Base-by-base conservation (phyloP, 192 early-diverging fungal species). In the Coemansia reversa region DNA sequence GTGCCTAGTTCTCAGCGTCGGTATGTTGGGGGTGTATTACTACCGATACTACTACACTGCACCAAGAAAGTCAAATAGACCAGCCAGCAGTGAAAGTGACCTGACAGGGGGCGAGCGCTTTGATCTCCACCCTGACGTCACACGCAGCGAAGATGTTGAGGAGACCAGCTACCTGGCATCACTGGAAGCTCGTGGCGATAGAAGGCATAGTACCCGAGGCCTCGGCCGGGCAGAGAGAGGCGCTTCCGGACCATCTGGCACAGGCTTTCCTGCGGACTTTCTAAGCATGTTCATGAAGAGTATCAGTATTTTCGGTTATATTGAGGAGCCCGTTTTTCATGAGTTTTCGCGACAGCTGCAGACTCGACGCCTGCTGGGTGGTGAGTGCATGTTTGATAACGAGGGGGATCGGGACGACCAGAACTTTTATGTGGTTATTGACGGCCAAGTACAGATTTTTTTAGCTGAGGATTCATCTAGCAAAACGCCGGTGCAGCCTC, bases 301-400 rank as follows among this genome's bases (percentile, higher is more conserved):
- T 58, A 96, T 96, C 76, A 94, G 93, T 74, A 91, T 97, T 7
- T 98, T 99, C 87, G 95, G 95, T 0, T 98, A 97, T 71, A 85
- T 99, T 12, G 97, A 99, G 54, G 84, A 93, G 63, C 92, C 92
- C 1, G 95, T 99, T 7, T 96, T 99, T 73, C 92, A 93, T 73
- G 97, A 99, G 74, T 86, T 99, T 18, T 91, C 93, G 18, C 79
- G 93, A 35, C 92, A 95, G 66, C 80, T 96, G 52, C 92, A 94
- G 73, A 92, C 90, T 0, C 86, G 87, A 20, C 81, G 86, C 20
- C 63, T 91, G 50, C 71, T 89, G 48, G 88, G 89, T 0, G 92
- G 90, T 11, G 91, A 93, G 62, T 88, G 86, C 29, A 84, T 93
- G 70, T 87, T 90, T 66, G 91, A 92, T 25, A 85, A 88, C 54